A percentile compares a stretch with the other conserved stretches of the same genome.
phyloP scores from a whole-genome alignment of 1,284 basidiomycete species.

The Heterobasidion parviporum region DNA sequence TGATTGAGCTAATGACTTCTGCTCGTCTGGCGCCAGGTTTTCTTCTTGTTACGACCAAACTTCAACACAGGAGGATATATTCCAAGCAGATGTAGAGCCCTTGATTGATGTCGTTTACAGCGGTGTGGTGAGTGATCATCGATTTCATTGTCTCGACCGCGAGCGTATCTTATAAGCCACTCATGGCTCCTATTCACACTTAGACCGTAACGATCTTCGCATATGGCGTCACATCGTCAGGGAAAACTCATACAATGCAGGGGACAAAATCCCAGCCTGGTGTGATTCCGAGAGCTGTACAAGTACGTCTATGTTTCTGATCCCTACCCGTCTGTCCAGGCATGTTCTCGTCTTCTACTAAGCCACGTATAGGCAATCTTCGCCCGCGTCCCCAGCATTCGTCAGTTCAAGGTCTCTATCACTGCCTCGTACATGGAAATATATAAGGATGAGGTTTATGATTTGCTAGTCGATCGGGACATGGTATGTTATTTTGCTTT shows the following conservation, averaged over 20 bases:
- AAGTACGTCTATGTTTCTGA: constrained; percentile 29
- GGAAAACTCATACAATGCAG: constrained; percentile 85
- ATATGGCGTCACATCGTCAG: constrained; percentile 76
- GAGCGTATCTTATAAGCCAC: background rate
- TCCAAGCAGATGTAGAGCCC: constrained; percentile 59
- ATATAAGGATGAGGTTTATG: constrained; percentile 81
- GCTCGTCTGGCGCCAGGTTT: constrained; percentile 33
- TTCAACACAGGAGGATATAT: constrained; percentile 65
- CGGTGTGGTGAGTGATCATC: constrained; percentile 46
- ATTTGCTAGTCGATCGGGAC: constrained; percentile 65
- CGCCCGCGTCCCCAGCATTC: constrained; percentile 7
- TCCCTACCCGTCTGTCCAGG: background rate
- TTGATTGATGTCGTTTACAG: constrained; percentile 61
- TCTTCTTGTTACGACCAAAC: constrained; percentile 60
- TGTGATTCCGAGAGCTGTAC: constrained; percentile 70
- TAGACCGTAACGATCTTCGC: constrained; percentile 77
- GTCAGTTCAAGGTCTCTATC: constrained; percentile 32
- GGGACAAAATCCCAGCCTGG: constrained; percentile 61
- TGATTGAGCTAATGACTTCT: background rate
- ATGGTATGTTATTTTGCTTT: constrained; percentile 30
- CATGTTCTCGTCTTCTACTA: background rate
- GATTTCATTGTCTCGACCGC: too few relatives aligned
- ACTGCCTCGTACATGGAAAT: constrained; percentile 77
- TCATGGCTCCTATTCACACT: background rate
- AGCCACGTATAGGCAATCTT: constrained; percentile 19